Evolutionary conservation across 2,329 filamentous ascomycete species (phyloP), one percentile per base, ranked within the genome.

Genomic region (Cladophialophora immunda): DNA sequence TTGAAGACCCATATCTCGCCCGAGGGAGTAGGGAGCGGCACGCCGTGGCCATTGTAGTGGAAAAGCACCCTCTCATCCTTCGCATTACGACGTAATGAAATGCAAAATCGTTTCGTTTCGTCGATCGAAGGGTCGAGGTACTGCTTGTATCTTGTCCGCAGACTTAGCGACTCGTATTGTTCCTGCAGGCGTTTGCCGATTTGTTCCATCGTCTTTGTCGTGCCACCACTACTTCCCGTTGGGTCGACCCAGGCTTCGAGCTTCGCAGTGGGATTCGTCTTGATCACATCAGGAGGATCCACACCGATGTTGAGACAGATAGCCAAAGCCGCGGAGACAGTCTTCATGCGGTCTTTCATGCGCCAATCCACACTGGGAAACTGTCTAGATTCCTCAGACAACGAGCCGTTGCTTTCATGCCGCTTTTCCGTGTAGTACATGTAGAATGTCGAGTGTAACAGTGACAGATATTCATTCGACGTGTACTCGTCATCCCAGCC

Each of bases 1-100:
- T 99, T 99, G 79, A 99, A 99, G 4, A 98, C 96, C 95, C 95
- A 99, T 22, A 99, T 97, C 78, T 99, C 95, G 15, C 95, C 95
- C 4, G 94, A 97, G 2, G 92, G 89, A 0, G 95, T 99, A 2
- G 95, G 95, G 75, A 97, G 93, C 1, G 95, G 95, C 11, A 99
- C 95, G 55, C 95, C 95, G 78, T 99, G 95, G 17, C 95, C 95
- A 74, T 99, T 99, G 84, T 99, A 99, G 77, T 99, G 95, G 74
- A 99, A 92, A n/a, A 99, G 83, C 1, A 99, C 93, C 58, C 95
- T 86, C 81, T 99, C 95, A 66, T 97, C 94, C 78, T 97, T 97
- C 57, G 95, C 94, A 76, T 97, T 97, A 69, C 93, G 87, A 34
- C 95, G 88, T 32, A 98, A 83, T 0, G 93, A 96, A 60, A 93